Evolutionary conservation across 176 grass and related monocot genomes (phyloP).

Genomic region (Musa acuminata): DNA sequence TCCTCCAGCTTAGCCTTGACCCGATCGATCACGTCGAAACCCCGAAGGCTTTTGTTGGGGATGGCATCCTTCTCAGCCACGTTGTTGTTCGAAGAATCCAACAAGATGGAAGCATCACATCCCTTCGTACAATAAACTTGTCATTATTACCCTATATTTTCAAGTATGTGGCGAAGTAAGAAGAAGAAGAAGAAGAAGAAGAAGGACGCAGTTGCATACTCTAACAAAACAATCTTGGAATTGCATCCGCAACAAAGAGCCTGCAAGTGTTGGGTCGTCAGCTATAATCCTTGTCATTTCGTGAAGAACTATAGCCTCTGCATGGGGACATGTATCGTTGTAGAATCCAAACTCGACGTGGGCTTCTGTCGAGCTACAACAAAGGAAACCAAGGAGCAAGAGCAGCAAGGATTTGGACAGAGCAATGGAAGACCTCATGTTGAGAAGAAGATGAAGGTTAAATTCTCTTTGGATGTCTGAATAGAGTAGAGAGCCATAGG

Average conservation of each 20-base stretch:
- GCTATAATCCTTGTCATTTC: slow-evolving; percentile 18
- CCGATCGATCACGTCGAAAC: slow-evolving; percentile 49
- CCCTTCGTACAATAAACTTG: slow-evolving; percentile 3
- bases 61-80: slow-evolving; percentile 43
- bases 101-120: slow-evolving; percentile 41
- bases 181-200: not conserved
- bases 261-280: slow-evolving; percentile 31
- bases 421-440: not conserved
- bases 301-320: slow-evolving; percentile 26
- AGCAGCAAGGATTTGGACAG: slow-evolving; percentile 3
- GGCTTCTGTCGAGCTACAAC: slow-evolving; percentile 6
- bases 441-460: too few species aligned
- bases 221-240: slow-evolving; percentile 63
- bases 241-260: slow-evolving; percentile 39
- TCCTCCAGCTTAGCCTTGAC: slow-evolving; percentile 50
- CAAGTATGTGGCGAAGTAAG: too few species aligned
- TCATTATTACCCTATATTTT: too few species aligned
- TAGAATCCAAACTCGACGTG: slow-evolving; percentile 37
- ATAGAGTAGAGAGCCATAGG: too few species aligned
- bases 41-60: slow-evolving; percentile 44
- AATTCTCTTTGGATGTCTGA: too few species aligned
- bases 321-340: slow-evolving; percentile 26
- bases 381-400: not conserved
- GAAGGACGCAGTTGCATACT: slow-evolving; percentile 5
- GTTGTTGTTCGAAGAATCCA: slow-evolving; percentile 31